phyloP scores from a whole-genome alignment of 2,329 filamentous ascomycete genomes.

The Aureobasidium namibiae region DNA sequence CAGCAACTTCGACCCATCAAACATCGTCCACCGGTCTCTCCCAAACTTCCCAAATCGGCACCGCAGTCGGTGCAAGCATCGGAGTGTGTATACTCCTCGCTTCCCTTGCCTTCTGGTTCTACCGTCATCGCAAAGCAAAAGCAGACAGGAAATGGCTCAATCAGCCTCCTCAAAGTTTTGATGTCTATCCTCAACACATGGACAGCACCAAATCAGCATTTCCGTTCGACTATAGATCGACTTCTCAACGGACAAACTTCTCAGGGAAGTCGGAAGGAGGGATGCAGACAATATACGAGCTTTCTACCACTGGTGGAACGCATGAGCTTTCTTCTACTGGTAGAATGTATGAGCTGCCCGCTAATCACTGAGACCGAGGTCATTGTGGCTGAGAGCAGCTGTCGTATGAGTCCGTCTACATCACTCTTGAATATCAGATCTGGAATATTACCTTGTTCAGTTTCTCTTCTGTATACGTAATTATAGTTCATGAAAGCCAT shows the following conservation, averaged over 20 bases:
- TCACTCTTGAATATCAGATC: neutral
- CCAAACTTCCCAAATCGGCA: neutral
- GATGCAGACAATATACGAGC: neutral
- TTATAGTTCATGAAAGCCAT: neutral
- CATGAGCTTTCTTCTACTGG: neutral
- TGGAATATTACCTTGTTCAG: neutral
- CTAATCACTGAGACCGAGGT: neutral
- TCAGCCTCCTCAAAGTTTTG: neutral
- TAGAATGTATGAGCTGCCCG: neutral
- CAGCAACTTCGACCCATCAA: neutral
- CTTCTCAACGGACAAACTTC: neutral
- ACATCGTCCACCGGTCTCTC: neutral
- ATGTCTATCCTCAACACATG: neutral
- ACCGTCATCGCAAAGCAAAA: neutral
- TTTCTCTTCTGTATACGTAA: neutral
- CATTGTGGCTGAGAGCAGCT: neutral
- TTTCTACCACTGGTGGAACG: neutral
- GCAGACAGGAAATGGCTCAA: neutral
- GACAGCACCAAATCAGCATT: neutral
- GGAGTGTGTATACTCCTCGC: slow-evolving; percentile 18
- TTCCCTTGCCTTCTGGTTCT: neutral
- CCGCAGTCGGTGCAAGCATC: slow-evolving; percentile 14
- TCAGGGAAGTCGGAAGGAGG: neutral
- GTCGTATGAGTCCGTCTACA: neutral
- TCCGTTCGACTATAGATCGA: neutral